phyloP scores from a whole-genome alignment of 306 rosid species.

The Luffa aegyptiaca region DNA sequence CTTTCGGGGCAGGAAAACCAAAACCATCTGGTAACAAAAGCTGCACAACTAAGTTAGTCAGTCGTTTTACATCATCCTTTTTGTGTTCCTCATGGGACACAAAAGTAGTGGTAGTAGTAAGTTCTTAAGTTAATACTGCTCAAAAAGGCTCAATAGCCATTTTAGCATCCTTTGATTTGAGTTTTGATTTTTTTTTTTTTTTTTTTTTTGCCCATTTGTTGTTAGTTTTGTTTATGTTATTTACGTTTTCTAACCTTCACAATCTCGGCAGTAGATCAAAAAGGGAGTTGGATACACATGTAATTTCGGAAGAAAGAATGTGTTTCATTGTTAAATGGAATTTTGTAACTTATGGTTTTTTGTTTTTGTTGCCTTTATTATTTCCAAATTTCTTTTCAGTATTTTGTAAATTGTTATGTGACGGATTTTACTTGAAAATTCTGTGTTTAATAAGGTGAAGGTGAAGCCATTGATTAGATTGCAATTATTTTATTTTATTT shows the following conservation, averaged over 20 bases:
- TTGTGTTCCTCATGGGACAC: background rate
- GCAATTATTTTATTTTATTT: background rate
- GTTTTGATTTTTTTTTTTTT: background rate
- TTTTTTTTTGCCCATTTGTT: background rate
- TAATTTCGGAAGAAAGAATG: conserved; percentile 19
- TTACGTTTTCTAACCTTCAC: conserved; percentile 24
- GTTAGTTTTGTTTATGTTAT: background rate
- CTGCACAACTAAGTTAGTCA: background rate
- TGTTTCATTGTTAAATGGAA: background rate
- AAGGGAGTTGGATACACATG: conserved; percentile 33
- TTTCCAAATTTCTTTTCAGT: background rate
- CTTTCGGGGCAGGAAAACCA: background rate
- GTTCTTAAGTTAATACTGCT: background rate
- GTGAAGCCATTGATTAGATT: background rate
- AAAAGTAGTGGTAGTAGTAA: background rate
- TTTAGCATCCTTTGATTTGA: background rate
- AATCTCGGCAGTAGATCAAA: conserved; percentile 28
- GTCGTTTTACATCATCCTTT: background rate
- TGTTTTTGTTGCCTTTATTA: background rate
- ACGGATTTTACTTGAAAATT: background rate
- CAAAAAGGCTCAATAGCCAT: background rate
- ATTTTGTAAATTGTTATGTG: background rate
- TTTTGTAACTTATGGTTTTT: background rate
- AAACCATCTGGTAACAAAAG: background rate
- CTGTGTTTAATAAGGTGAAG: background rate